Base-by-base conservation (phyloP, 208 protist species). In the Herpetomonas samuelpessoai region DNA sequence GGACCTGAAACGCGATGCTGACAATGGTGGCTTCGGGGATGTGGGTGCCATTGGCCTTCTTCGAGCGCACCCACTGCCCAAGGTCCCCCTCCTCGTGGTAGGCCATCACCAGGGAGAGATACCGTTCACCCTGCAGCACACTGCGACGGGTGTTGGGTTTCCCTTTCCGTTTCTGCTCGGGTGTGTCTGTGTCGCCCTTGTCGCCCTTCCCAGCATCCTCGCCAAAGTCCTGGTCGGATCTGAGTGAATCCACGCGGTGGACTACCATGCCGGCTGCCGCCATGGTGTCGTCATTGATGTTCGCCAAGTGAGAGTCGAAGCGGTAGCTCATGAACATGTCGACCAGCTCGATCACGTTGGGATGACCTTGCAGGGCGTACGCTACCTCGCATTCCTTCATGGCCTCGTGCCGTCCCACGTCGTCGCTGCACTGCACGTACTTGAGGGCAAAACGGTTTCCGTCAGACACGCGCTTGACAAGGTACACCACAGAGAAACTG, bases 261-360 rank as follows among this genome's bases (percentile, higher is more conserved):
- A 51, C 49, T 16, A 4, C 30, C 31, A 56, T 14, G 24, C 55
- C 16, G 21, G 47, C 62, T 1, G 27, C 54, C n/a, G 35, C 25
- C 55, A 69, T 46, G 48, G 57, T 57, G 19, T 62, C 45, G 22
- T 62, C 26, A 22, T 61, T 60, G 12, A n/a, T 51, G 48, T 48
- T 67, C 30, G 58, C 54, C 47, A 68, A 14, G 60, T 52, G 60
- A 4, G 47, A 51, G 55, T 79, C 76, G 65, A 87, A 87, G 21
- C 73, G 49, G 49, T 88, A 88, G 45, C 59, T 78, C 79, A 93
- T 87, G 62, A 93, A 93, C 83, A 93, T 90, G 39, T 90, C 86
- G 4, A 81, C 68, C 21, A 93, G 71, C 0, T 74, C 50, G 51
- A 91, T 84, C 14, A 93, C 72, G 31, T 93, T 86, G 3, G 83